Evolutionary conservation across 768 basidiomycete genomes (phyloP), one percentile per base, ranked within the genome.

Genomic region (Kwoniella dendrophila): DNA sequence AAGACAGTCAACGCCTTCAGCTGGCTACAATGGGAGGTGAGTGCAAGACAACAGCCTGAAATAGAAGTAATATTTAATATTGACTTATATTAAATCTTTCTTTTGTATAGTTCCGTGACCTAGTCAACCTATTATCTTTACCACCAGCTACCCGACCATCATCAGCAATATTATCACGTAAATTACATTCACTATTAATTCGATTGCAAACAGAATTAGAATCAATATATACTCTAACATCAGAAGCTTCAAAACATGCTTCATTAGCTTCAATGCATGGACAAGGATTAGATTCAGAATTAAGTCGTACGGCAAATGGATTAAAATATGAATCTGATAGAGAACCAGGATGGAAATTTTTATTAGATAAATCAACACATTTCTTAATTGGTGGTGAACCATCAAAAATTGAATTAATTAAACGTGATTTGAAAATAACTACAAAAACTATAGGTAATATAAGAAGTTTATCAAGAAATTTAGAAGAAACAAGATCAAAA

Each of bases 1-100:
- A 69, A 64, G 50, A 66, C 68, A 18, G 68, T 76, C 16, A 71
- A 67, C 33, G 63, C 74, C 1, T 76, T 76, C 40, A 67, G 65
- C 47, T 73, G 71, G 70, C 62, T 76, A 6, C 72, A 73, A 32
- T 71, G 67, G 68, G 70, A 76, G 65, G 74, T 76, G 49, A 65
- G 72, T 56, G 4, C 48, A 27, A 11, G 50, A 24, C 34, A 12
- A 34, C 16, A 33, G 7, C n/a, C n/a, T n/a, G n/a, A n/a, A n/a
- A n/a, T n/a, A n/a, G n/a, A n/a, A n/a, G n/a, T n/a, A n/a, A n/a
- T n/a, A n/a, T n/a, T n/a, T n/a, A n/a, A n/a, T n/a, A n/a, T n/a
- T n/a, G n/a, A n/a, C n/a, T n/a, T n/a, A n/a, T n/a, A n/a, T n/a
- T n/a, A n/a, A n/a, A n/a, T n/a, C n/a, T n/a, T n/a, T n/a, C n/a